phyloP scores from a whole-genome alignment of 2,329 filamentous ascomycete genomes.

The Botrytis tulipae region DNA sequence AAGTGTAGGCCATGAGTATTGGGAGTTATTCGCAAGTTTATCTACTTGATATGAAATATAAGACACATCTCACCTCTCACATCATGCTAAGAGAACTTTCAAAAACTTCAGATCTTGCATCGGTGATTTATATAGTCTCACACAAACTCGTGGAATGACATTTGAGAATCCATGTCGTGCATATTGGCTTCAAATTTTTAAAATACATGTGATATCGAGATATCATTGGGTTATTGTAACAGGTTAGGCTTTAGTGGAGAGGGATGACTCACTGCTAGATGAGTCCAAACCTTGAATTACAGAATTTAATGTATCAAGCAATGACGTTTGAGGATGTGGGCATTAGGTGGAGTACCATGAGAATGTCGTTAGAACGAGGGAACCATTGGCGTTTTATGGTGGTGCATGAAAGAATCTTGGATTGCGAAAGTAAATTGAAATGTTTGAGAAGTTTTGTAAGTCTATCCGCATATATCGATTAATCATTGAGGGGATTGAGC shows the following conservation, averaged over 20 bases:
- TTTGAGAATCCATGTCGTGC: not conserved
- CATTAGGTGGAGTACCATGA: too few relatives aligned
- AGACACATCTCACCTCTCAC: not conserved
- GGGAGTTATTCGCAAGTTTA: not conserved
- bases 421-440: too few relatives aligned
- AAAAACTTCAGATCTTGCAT: not conserved
- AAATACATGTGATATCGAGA: not conserved
- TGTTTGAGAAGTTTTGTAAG: not conserved
- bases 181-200: not conserved
- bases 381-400: too few relatives aligned
- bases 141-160: not conserved
- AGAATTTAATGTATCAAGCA: not conserved
- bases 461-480: rapidly evolving
- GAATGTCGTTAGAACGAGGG: too few relatives aligned
- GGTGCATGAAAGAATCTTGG: too few relatives aligned
- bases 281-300: not conserved
- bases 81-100: not conserved
- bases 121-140: not conserved
- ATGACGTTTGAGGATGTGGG: not conserved
- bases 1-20: not conserved
- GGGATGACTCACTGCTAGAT: not conserved
- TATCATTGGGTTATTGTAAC: not conserved
- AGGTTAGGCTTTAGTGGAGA: not conserved
- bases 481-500: not conserved
- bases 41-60: not conserved